phyloP scores from a whole-genome alignment of 169 alveolate genomes.

The Eimeria nieschulzi region DNA sequence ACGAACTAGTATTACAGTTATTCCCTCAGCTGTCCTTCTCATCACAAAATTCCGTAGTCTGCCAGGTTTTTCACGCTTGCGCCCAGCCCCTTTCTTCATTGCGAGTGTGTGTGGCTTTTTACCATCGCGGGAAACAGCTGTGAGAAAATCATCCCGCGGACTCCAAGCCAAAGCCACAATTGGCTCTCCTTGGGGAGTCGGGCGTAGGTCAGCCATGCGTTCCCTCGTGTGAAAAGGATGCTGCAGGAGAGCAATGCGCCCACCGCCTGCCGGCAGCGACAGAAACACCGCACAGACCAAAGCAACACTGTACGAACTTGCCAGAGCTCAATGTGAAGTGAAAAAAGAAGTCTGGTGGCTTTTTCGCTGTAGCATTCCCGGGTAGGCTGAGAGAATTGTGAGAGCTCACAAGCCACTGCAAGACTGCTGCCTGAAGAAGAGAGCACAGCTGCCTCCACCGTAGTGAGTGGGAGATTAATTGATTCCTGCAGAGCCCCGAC shows the following conservation, averaged over 20 bases:
- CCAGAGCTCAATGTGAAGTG: not conserved
- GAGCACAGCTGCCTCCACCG: not conserved
- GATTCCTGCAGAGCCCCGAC: not conserved
- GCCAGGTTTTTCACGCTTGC: too few relatives aligned
- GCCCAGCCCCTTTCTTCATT: too few relatives aligned
- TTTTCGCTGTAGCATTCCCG: not conserved
- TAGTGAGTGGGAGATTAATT: not conserved
- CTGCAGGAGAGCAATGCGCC: not conserved
- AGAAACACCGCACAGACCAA: too few relatives aligned
- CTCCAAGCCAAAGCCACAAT: slow-evolving; percentile 30
- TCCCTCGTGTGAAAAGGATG: not conserved
- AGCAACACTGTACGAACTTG: too few relatives aligned
- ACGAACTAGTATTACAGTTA: too few relatives aligned
- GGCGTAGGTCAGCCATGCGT: slow-evolving; percentile 1
- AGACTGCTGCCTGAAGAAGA: slow-evolving; percentile 1
- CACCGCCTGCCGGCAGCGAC: slow-evolving; percentile 8
- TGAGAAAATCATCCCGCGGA: slow-evolving; percentile 20
- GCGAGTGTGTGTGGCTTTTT: not conserved
- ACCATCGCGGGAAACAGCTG: slow-evolving; percentile 22
- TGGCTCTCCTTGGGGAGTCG: not conserved
- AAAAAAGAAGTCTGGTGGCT: not conserved
- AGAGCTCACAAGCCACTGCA: slow-evolving; percentile 21
- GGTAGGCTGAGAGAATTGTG: not conserved
- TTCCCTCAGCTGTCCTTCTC: too few relatives aligned
- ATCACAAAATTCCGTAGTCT: too few relatives aligned